These are phyloP conservation scores for Cyclotella cryptica DNA, from an alignment of 108 stramenopile genomes.

Conservation along the genomic window DNA sequence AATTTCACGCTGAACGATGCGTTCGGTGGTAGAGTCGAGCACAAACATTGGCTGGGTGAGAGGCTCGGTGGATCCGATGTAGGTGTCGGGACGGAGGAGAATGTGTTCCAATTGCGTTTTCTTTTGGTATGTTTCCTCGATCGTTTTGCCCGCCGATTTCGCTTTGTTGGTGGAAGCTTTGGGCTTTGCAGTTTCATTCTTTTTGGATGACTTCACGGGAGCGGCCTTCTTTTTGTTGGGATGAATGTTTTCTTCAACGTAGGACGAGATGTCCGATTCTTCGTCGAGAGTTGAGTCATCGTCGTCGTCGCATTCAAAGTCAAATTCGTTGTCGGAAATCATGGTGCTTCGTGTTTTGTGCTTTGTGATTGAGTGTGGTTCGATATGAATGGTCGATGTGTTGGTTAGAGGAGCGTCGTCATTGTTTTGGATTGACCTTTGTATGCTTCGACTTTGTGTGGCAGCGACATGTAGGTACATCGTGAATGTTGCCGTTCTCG, in stretches of 20 bases:
- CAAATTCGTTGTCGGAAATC: constrained; percentile 16
- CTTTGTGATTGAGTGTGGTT: neutral
- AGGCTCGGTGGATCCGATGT: constrained; percentile 85
- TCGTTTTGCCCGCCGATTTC: constrained; percentile 60
- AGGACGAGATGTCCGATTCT: constrained; percentile 41
- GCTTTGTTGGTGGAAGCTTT: constrained; percentile 50
- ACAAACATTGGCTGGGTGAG: constrained; percentile 94
- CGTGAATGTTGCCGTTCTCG: too few relatives aligned
- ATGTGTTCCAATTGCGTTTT: constrained; percentile 99
- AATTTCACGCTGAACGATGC: constrained; percentile 78
- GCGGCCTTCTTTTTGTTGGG: constrained; percentile 47
- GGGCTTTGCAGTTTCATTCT: constrained; percentile 23
- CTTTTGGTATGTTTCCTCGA: constrained; percentile 96
- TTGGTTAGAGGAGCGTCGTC: too few relatives aligned
- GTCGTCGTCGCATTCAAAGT: constrained; percentile 30
- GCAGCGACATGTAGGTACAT: too few relatives aligned
- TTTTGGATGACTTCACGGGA: neutral
- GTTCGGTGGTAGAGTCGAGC: constrained; percentile 62
- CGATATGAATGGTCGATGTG: neutral
- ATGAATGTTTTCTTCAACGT: constrained; percentile 56
- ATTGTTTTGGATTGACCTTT: too few relatives aligned
- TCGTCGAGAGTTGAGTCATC: constrained; percentile 19
- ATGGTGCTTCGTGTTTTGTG: neutral
- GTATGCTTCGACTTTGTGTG: too few relatives aligned
- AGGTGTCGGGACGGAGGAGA: constrained; percentile 98